Evolutionary conservation across 768 basidiomycete genomes (phyloP).

Genomic region (Sistotremastrum suecicum): DNA sequence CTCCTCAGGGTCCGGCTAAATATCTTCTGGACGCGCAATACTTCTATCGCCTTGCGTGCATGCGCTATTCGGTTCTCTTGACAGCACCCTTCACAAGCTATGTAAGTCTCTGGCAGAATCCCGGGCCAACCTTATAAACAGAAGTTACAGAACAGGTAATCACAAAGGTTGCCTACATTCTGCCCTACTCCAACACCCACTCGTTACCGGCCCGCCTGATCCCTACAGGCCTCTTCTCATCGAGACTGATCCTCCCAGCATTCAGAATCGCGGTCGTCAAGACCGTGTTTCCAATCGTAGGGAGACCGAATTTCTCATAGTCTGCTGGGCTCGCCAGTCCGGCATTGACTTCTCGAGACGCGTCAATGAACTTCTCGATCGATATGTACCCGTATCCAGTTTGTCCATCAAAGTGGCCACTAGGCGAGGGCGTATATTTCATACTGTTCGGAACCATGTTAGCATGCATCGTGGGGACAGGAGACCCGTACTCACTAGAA

Average conservation of each 20-base stretch:
- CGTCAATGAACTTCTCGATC: slow-evolving; percentile 86
- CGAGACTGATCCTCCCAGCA: slow-evolving; percentile 79
- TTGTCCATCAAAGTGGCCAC: slow-evolving; percentile 89
- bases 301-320: slow-evolving; percentile 68
- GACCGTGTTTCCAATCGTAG: slow-evolving; percentile 83
- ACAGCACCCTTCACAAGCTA: too few species aligned
- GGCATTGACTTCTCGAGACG: slow-evolving; percentile 65
- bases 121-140: too few species aligned
- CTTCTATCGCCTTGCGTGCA: too few species aligned
- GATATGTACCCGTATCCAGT: slow-evolving; percentile 86
- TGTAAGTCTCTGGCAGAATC: too few species aligned
- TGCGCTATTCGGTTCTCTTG: too few species aligned
- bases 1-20: too few species aligned
- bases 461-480: slow-evolving; percentile 6
- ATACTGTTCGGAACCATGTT: slow-evolving; percentile 37
- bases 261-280: slow-evolving; percentile 79
- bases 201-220: slow-evolving; percentile 52
- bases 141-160: too few species aligned
- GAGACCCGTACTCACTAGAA: slow-evolving; percentile 54
- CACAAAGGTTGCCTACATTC: too few species aligned
- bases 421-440: slow-evolving; percentile 89
- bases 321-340: slow-evolving; percentile 48
- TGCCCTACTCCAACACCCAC: slow-evolving; percentile 53
- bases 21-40: too few species aligned
- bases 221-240: slow-evolving; percentile 74